A percentile compares a stretch with the other conserved stretches of the same genome.
These are phyloP conservation scores for Chaetoscypha palmicola DNA, from an alignment of 2,329 filamentous ascomycete genomes.

Conservation along the genomic window DNA sequence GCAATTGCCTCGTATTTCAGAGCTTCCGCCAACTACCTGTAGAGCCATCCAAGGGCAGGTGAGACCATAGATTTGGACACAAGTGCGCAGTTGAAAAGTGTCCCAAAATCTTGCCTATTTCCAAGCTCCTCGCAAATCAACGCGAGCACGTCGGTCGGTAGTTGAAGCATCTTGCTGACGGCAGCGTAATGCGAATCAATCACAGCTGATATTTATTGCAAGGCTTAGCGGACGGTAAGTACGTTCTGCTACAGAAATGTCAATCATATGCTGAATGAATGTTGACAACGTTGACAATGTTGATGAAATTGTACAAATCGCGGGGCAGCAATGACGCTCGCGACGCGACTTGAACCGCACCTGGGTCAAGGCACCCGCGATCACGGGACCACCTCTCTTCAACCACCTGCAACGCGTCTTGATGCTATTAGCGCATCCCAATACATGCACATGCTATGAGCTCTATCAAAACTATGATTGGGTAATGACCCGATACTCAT, in stretches of 20 bases:
- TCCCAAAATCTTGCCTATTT: conserved; percentile 47
- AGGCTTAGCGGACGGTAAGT: too few species aligned
- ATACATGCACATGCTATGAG: too few species aligned
- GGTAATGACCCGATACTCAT: too few species aligned
- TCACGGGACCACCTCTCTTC: neutral
- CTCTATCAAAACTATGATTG: too few species aligned
- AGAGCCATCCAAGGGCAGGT: conserved; percentile 54
- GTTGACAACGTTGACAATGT: too few species aligned
- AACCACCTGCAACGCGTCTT: conserved; percentile 1
- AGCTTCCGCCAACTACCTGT: conserved; percentile 42
- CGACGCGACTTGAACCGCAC: neutral
- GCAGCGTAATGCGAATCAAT: neutral
- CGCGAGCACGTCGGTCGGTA: conserved; percentile 47
- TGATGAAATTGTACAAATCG: conserved; percentile 9
- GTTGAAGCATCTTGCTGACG: conserved; percentile 37
- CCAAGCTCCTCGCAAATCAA: conserved; percentile 54
- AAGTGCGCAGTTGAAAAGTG: conserved; percentile 52
- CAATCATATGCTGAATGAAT: neutral
- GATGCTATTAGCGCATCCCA: too few species aligned
- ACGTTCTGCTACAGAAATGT: too few species aligned
- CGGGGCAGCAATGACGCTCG: conserved; percentile 12
- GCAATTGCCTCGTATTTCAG: conserved; percentile 1
- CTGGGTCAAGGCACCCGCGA: neutral
- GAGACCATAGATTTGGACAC: conserved; percentile 49
- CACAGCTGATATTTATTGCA: too few species aligned